Evolutionary conservation across 2,329 filamentous ascomycete species (phyloP).

Genomic region (Boeremia exigua): DNA sequence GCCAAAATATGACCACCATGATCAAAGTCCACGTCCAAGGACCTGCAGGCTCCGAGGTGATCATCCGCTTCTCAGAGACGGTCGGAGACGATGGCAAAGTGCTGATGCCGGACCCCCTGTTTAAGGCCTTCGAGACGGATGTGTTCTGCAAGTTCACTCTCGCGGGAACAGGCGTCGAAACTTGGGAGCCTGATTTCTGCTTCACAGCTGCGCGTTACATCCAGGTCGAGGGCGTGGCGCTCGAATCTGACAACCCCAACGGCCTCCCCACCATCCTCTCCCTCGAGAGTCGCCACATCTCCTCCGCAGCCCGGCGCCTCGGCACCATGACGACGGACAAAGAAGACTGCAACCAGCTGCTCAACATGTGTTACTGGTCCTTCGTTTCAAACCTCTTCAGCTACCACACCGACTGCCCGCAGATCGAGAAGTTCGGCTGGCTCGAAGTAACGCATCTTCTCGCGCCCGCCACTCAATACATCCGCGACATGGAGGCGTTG

Average conservation of each 20-base stretch:
- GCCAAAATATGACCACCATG: slow-evolving; percentile 46
- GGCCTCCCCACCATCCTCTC: slow-evolving; percentile 45
- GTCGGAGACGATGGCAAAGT: slow-evolving; percentile 42
- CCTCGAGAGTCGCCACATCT: slow-evolving; percentile 48
- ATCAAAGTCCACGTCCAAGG: slow-evolving; percentile 36
- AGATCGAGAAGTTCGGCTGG: slow-evolving; percentile 56
- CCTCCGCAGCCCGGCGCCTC: slow-evolving; percentile 47
- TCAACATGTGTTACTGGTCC: slow-evolving; percentile 55
- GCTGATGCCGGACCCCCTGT: slow-evolving; percentile 52
- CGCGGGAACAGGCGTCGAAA: slow-evolving; percentile 38
- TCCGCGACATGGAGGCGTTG: slow-evolving; percentile 55
- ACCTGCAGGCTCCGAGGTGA: slow-evolving; percentile 34
- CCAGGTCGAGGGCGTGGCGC: slow-evolving; percentile 49
- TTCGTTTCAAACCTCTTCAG: slow-evolving; percentile 44
- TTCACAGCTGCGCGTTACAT: slow-evolving; percentile 53
- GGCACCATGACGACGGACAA: slow-evolving; percentile 50
- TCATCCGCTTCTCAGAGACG: slow-evolving; percentile 42
- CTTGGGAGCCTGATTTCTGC: slow-evolving; percentile 52
- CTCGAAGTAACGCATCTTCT: slow-evolving; percentile 57
- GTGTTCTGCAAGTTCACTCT: slow-evolving; percentile 51
- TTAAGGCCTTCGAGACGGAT: slow-evolving; percentile 46
- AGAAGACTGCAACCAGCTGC: slow-evolving; percentile 51
- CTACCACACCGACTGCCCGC: slow-evolving; percentile 54
- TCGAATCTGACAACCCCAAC: slow-evolving; percentile 19
- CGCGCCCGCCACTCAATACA: slow-evolving; percentile 54